Percentiles rank a stretch among this genome's conserved stretches.
These are phyloP conservation scores for Aspergillus asperescens DNA, from an alignment of 495 filamentous ascomycete genomes.

Conservation along the genomic window DNA sequence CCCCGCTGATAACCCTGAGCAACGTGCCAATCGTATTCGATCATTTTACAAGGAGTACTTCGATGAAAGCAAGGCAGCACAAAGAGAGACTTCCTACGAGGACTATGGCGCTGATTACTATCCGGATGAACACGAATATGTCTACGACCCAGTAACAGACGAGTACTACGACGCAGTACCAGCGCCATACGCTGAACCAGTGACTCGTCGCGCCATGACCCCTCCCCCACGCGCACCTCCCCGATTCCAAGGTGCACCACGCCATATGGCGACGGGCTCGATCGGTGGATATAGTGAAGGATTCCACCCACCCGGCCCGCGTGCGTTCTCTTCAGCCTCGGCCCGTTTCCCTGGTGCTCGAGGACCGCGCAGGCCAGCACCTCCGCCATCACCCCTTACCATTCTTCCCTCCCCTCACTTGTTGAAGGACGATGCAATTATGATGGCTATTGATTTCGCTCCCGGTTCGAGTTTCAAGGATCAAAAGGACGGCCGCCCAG, in stretches of 20 bases:
- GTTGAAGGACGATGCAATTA: slow-evolving; percentile 76
- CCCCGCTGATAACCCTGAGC: slow-evolving; percentile 81
- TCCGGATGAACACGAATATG: slow-evolving; percentile 43
- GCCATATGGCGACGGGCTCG: slow-evolving; percentile 46
- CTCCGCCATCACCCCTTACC: slow-evolving; percentile 67
- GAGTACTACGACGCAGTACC: slow-evolving; percentile 63
- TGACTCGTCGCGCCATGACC: slow-evolving; percentile 91
- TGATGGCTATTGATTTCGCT: slow-evolving; percentile 77
- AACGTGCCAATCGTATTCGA: slow-evolving; percentile 90
- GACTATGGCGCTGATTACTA: slow-evolving; percentile 64
- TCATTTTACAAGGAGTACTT: slow-evolving; percentile 99
- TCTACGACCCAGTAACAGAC: slow-evolving; percentile 71
- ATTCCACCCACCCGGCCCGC: slow-evolving; percentile 46
- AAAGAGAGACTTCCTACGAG: slow-evolving; percentile 55
- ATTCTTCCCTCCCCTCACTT: slow-evolving; percentile 81
- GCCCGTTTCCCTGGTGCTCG: slow-evolving; percentile 46
- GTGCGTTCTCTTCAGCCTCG: slow-evolving; percentile 66
- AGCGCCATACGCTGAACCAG: slow-evolving; percentile 70
- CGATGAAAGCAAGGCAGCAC: slow-evolving; percentile 68
- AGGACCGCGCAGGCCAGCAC: slow-evolving; percentile 55
- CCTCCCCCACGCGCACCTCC: slow-evolving; percentile 79
- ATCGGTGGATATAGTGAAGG: slow-evolving; percentile 38
- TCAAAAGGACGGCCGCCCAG: slow-evolving; percentile 65
- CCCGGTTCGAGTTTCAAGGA: slow-evolving; percentile 67
- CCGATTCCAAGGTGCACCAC: slow-evolving; percentile 54